phyloP scores from a whole-genome alignment of 169 alveolate genomes.

The Fabrea salina region DNA sequence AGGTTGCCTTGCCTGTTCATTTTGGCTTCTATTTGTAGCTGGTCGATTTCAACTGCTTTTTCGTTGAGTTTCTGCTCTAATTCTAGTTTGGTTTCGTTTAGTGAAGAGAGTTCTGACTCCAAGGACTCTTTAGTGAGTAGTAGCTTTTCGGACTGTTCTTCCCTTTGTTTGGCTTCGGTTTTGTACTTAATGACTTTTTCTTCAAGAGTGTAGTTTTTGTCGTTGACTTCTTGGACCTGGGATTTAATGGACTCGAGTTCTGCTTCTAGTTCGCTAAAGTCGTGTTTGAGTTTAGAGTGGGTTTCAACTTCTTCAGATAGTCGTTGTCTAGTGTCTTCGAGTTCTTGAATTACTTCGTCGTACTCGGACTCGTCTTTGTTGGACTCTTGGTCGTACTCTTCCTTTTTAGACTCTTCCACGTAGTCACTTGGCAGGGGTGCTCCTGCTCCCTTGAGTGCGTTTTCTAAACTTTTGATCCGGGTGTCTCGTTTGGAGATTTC shows the following conservation, averaged over 20 bases:
- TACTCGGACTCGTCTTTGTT: no score
- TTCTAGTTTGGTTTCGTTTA: background rate
- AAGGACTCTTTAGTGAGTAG: background rate
- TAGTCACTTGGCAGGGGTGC: background rate
- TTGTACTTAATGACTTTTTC: no score
- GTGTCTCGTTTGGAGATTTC: slow-evolving; percentile 44
- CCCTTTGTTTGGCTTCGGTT: background rate
- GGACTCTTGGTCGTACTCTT: no score
- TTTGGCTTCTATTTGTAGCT: no score
- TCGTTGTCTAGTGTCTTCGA: background rate
- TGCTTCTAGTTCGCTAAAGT: background rate
- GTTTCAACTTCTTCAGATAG: background rate
- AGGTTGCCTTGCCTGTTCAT: background rate
- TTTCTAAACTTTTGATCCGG: slow-evolving; percentile 47
- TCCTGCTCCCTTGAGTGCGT: background rate
- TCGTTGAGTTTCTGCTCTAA: slow-evolving; percentile 12
- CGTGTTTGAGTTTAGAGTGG: background rate
- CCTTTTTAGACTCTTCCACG: no score
- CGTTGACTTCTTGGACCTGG: no score
- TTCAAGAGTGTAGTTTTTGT: no score
- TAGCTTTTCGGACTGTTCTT: background rate
- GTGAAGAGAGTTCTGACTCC: background rate
- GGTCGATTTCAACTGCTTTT: background rate
- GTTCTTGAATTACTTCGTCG: slow-evolving; percentile 3
- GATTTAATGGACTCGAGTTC: no score